phyloP scores from a whole-genome alignment of 306 rosid species.

The Trifolium pratense region DNA sequence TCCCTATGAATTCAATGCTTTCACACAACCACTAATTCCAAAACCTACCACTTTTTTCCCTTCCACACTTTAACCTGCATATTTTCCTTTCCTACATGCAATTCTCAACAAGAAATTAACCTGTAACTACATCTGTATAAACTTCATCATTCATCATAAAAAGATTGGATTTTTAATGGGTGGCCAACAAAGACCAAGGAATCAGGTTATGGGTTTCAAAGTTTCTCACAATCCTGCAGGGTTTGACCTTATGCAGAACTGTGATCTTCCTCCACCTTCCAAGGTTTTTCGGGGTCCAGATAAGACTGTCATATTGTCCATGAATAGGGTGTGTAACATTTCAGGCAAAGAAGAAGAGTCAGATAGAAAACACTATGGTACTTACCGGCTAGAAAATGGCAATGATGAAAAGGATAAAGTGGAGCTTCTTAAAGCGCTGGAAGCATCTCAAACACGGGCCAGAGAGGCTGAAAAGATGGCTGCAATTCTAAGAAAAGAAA shows the following conservation, averaged over 20 bases:
- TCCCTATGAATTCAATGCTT: constrained; percentile 31
- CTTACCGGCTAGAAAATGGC: constrained; percentile 10
- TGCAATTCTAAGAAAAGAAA: constrained; percentile 57
- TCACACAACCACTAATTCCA: constrained; percentile 41
- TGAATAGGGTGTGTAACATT: constrained; percentile 49
- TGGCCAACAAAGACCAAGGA: constrained; percentile 34
- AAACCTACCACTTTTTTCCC: constrained; percentile 41
- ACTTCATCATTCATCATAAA: constrained; percentile 13
- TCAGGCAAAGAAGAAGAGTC: constrained; percentile 35
- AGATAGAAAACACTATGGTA: constrained; percentile 25
- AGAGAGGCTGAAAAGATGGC: constrained; percentile 80
- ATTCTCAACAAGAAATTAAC: background rate
- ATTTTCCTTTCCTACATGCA: constrained; percentile 20
- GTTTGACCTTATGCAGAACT: constrained; percentile 76
- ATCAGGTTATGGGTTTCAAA: constrained; percentile 51
- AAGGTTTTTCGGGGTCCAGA: constrained; percentile 65
- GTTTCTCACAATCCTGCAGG: constrained; percentile 52
- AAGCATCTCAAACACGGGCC: constrained; percentile 76
- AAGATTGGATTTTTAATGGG: constrained; percentile 45
- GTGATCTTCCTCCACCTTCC: constrained; percentile 95
- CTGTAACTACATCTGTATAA: background rate
- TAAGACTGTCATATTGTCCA: constrained; percentile 50
- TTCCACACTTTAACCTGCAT: constrained; percentile 47
- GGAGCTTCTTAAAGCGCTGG: constrained; percentile 77
- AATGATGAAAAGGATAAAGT: constrained; percentile 47